These are phyloP conservation scores for Globisporangium lucens DNA, from an alignment of 352 stramenopile genomes.

Conservation along the genomic window DNA sequence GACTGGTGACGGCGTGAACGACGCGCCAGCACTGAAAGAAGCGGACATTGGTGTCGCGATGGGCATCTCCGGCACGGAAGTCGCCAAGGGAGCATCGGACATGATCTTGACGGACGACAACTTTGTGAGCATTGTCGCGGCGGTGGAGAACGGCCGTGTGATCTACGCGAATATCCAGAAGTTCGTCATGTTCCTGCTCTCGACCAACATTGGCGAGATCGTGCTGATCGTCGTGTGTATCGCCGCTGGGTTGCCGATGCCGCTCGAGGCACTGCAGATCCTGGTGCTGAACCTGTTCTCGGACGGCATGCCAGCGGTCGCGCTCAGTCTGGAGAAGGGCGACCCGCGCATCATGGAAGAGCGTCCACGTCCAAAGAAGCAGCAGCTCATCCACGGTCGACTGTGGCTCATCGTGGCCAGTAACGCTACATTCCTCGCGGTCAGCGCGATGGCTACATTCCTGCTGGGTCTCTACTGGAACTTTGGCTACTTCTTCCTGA, in stretches of 20 bases:
- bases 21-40: slow-evolving; percentile 96
- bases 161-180: slow-evolving; percentile 99
- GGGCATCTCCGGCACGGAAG: slow-evolving; percentile 96
- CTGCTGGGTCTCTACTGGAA: slow-evolving; percentile 73
- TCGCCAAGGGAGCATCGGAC: slow-evolving; percentile 97
- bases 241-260: slow-evolving; percentile 59
- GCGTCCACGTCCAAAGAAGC: slow-evolving; percentile 49
- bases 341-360: slow-evolving; percentile 66
- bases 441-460: slow-evolving; percentile 43
- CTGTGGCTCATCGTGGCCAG: slow-evolving; percentile 60
- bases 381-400: slow-evolving; percentile 52
- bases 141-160: slow-evolving; percentile 93
- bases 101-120: slow-evolving; percentile 99
- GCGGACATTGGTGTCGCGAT: slow-evolving; percentile 97
- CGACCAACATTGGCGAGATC: slow-evolving; percentile 96
- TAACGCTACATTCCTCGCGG: slow-evolving; percentile 55
- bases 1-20: slow-evolving; percentile 98
- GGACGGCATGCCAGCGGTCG: slow-evolving; percentile 84
- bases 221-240: slow-evolving; percentile 77
- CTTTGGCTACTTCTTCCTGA: slow-evolving; percentile 42
- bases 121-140: slow-evolving; percentile 97
- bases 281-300: slow-evolving; percentile 99
- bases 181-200: slow-evolving; percentile 98
- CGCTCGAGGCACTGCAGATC: slow-evolving; percentile 96
- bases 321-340: slow-evolving; percentile 70